Base-by-base conservation (phyloP, 2,329 filamentous ascomycete species). In the Tolypocladium guangdongense region DNA sequence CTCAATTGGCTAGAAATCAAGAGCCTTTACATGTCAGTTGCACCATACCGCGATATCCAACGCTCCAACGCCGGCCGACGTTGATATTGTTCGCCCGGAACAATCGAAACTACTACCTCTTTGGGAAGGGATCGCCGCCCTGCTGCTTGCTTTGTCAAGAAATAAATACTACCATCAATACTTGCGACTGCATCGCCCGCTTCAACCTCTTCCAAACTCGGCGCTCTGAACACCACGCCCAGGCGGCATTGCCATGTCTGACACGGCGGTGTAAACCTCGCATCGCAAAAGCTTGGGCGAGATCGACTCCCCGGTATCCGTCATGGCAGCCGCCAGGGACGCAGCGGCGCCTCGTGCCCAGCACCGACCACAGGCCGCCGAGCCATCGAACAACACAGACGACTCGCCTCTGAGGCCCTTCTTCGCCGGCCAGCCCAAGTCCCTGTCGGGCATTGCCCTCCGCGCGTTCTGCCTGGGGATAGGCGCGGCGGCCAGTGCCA, bases 381-480 rank as follows among this genome's bases (percentile, higher is more conserved):
- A 32, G 35, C 8, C 47, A 7, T 30, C 30, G 30, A 8, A 30
- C 30, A 11, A n/a, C 22, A 32, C 35, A 18, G 16, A 43, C 14
- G 64, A 68, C 53, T 53, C 57, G 39, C 51, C 52, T 30, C 54
- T 70, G 33, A 65, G 62, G 50, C 64, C 66, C 32, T 71, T 67
- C 63, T 71, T 71, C 59, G 73, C 74, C 0, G 72, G 74, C 59
- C 73, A 77, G 52, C 65, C 73, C 39, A 81, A 81, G 61, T 82
- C 80, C 24, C 78, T 84, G 54, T 70, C 78, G 11, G 81, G 80
- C 58, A 82, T 84, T 58, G 80, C 81, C 56, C 58, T 78, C 38
- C 76, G 81, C 38, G 75, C 81, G 35, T 82, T 82, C 60, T 73
- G 71, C 55, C 74, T 84, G 39, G 78, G 80, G 52, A 62, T 67